Evolutionary conservation across 2,329 filamentous ascomycete species (phyloP).

Genomic region (Ophiostoma sp.): DNA sequence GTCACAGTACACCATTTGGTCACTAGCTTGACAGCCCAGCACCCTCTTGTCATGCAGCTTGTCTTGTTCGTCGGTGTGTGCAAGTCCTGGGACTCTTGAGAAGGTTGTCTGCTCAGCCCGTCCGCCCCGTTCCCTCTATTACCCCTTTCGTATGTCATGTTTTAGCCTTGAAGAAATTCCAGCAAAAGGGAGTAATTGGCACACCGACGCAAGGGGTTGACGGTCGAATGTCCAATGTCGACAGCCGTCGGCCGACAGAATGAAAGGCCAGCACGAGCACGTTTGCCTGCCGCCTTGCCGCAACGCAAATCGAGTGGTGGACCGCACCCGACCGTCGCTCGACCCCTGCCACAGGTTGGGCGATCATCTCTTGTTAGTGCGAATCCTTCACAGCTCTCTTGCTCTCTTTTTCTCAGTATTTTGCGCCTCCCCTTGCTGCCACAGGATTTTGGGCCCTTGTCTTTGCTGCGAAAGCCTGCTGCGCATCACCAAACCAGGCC

Average conservation of each 20-base stretch:
- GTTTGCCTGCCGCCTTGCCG: background rate
- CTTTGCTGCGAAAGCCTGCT: background rate
- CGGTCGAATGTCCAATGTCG: background rate
- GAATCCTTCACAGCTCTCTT: background rate
- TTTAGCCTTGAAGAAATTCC: conserved; percentile 15
- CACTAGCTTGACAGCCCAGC: background rate
- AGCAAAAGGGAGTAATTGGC: conserved; percentile 12
- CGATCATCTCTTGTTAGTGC: background rate
- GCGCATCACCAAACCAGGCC: too few relatives aligned
- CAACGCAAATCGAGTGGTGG: too few relatives aligned
- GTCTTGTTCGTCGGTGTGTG: background rate
- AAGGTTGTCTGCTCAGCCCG: background rate
- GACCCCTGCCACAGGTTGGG: background rate
- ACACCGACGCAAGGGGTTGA: background rate
- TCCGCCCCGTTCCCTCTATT: background rate
- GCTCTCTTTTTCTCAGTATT: background rate
- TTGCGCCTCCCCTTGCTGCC: background rate
- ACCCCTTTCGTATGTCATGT: background rate
- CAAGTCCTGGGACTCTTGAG: too few relatives aligned
- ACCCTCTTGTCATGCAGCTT: conserved; percentile 11
- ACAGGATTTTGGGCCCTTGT: background rate
- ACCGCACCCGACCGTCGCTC: too few relatives aligned
- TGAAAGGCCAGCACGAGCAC: background rate
- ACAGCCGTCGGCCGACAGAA: background rate
- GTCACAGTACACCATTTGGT: background rate